phyloP scores from a whole-genome alignment of 2,329 filamentous ascomycete species.

The Nigrospora oryzae region DNA sequence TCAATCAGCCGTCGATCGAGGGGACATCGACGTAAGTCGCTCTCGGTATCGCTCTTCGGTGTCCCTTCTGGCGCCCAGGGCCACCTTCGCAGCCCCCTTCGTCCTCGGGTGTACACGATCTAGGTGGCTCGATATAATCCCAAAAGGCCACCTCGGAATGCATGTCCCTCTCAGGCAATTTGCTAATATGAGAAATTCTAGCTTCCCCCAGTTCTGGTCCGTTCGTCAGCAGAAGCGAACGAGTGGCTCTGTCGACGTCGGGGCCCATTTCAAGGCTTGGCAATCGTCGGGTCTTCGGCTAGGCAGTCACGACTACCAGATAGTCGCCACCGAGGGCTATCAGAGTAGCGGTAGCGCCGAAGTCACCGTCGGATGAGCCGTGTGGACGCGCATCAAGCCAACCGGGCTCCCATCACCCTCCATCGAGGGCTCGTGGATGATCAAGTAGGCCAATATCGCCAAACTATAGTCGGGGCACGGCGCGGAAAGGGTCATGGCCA shows the following conservation, averaged over 20 bases:
- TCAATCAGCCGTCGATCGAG: conserved; percentile 34
- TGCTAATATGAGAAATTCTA: conserved; percentile 12
- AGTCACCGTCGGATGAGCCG: not conserved
- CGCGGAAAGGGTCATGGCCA: no score
- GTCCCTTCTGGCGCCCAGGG: no score
- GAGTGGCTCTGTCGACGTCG: conserved; percentile 24
- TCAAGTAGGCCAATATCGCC: no score
- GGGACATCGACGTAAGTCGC: conserved; percentile 24
- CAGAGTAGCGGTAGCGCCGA: conserved; percentile 3
- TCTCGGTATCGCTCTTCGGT: no score
- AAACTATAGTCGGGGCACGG: no score
- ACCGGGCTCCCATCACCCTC: no score
- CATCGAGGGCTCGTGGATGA: no score
- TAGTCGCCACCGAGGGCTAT: conserved; percentile 10
- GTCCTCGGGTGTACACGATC: no score
- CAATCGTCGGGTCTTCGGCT: conserved; percentile 18
- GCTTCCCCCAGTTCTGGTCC: conserved; percentile 44
- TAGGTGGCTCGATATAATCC: no score
- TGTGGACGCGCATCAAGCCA: no score
- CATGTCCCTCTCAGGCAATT: not conserved
- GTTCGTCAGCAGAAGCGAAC: conserved; percentile 40
- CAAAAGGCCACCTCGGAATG: no score
- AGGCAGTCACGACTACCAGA: conserved; percentile 25
- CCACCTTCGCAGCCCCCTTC: not conserved
- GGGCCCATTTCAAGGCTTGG: conserved; percentile 26